Conservation (phyloP, 2,329 filamentous ascomycete species). For the Amauroascus niger region DNA sequence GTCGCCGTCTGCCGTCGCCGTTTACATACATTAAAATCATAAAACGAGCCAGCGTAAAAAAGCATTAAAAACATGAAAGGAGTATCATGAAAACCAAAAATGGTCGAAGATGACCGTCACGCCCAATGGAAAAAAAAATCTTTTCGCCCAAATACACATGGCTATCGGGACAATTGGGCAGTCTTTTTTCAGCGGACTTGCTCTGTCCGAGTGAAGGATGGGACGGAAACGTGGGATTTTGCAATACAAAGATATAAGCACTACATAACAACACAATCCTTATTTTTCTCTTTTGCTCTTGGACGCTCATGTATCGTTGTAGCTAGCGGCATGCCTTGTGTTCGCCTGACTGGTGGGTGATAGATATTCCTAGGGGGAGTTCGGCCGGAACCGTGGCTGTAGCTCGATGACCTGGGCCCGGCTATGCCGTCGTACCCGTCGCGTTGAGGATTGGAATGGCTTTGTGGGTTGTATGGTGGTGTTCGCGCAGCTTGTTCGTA, state of each 20-base stretch:
- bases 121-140: neutral
- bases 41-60: neutral
- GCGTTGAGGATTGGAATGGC: neutral
- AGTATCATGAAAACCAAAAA: neutral
- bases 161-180: too few relatives aligned
- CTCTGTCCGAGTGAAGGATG: too few relatives aligned
- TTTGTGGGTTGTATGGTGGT: conserved; percentile 40
- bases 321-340: neutral
- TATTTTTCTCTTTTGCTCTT: conserved; percentile 28
- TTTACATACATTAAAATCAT: neutral
- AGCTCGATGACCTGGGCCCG: conserved; percentile 15
- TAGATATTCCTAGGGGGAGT: neutral
- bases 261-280: conserved; percentile 38
- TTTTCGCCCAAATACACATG: too few relatives aligned
- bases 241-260: neutral
- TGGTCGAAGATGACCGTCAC: neutral
- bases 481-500: conserved; percentile 56
- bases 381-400: neutral
- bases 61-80: too few relatives aligned
- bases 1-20: too few relatives aligned
- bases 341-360: neutral
- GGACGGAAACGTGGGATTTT: too few relatives aligned
- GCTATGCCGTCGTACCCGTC: conserved; percentile 8
- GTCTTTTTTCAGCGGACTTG: too few relatives aligned
- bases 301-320: neutral